Evolutionary conservation across 176 grass and related monocot genomes (phyloP), one percentile per base, ranked within the genome.

Genomic region (Carex pumila): DNA sequence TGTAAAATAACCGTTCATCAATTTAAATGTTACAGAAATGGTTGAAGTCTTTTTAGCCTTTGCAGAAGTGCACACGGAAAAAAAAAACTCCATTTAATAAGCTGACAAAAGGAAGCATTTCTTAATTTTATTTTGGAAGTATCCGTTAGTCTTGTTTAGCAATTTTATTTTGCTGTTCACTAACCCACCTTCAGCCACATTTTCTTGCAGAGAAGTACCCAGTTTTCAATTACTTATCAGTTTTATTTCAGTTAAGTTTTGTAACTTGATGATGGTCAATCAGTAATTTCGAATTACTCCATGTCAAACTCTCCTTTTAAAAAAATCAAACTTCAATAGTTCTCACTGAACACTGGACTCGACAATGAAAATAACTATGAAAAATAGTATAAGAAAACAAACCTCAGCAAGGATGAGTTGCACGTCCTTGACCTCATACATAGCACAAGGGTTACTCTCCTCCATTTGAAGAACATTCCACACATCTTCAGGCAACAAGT

Each of bases 371-470:
- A 71, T 45, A 71, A 22, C 21, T 43, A 62, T 3, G 30, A 15
- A 64, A 63, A 47, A 64, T 55, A 49, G 36, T 53, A 64, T 52
- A 19, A 52, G 19, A 67, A 83, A 58, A 85, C 73, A 65, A 88
- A 98, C 95, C 96, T 98, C 91, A 43, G 96, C 96, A 85, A 87
- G 85, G 83, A 98, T 90, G 83, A 90, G 88, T 71, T 95, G 92
- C 34, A 98, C 95, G 85, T 98, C 95, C 57, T 95, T 98, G 34
- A 98, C 92, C 84, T 93, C 89, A 89, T 91, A 95, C 65, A 85
- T 90, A 84, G 86, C 65, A 86, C 84, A 84, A 77, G 88, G 91
- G 32, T 66, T 94, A 18, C 15, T 37, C 70, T 90, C 92, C 90
- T 93, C 87, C 68, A 74, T 88, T 70, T 83, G 69, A 69, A 98